Evolutionary conservation across 306 rosid genomes (phyloP).

Genomic region (Fragaria vesca): DNA sequence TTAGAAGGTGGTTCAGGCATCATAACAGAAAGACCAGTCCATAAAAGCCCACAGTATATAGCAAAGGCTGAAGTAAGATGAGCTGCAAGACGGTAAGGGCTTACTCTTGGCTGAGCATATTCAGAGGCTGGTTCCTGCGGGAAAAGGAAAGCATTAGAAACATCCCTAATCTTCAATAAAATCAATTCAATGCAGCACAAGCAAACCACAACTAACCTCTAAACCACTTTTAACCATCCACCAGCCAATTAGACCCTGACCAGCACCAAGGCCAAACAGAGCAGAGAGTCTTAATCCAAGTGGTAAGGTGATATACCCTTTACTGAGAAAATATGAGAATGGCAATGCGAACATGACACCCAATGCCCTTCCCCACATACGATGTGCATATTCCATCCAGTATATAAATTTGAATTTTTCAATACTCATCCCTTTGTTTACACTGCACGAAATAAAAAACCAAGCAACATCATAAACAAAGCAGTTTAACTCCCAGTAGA

Average conservation of each 20-base stretch:
- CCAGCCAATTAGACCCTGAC: conserved; percentile 92
- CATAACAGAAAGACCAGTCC: conserved; percentile 88
- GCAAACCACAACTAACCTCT: conserved; percentile 31
- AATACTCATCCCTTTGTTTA: conserved; percentile 45
- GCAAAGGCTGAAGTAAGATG: conserved; percentile 95
- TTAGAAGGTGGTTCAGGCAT: conserved; percentile 94
- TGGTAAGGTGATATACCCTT: conserved; percentile 73
- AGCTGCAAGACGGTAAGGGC: conserved; percentile 97
- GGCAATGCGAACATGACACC: conserved; percentile 86
- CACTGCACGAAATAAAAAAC: conserved; percentile 30
- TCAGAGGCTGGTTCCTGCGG: conserved; percentile 82
- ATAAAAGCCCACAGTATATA: conserved; percentile 81
- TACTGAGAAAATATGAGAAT: conserved; percentile 85
- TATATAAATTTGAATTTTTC: conserved; percentile 49
- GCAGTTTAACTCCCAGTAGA: not conserved
- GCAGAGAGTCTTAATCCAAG: conserved; percentile 73
- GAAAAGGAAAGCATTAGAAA: conserved; percentile 25
- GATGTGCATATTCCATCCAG: conserved; percentile 85
- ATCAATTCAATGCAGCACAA: conserved; percentile 27
- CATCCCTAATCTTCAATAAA: not conserved
- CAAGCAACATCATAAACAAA: not conserved
- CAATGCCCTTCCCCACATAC: conserved; percentile 94
- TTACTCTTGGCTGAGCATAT: conserved; percentile 87
- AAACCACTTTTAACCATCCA: conserved; percentile 97
- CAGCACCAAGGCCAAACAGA: conserved; percentile 80